Conservation (phyloP, 352 stramenopile species). For the Phytophthora tentaculata region DNA sequence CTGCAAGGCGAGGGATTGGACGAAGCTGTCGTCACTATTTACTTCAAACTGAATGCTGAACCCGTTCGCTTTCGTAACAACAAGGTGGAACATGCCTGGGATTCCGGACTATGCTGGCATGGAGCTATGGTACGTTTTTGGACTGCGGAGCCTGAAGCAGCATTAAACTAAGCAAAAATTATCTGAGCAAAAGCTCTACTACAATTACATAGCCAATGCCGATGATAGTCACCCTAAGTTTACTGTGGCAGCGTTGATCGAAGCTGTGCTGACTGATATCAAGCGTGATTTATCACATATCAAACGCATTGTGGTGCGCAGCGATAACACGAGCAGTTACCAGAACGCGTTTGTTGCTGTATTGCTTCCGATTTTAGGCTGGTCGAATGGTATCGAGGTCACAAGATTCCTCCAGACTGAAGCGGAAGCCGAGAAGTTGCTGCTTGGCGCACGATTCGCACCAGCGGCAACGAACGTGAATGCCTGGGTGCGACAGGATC, state of each 20-base stretch:
- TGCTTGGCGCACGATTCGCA: conserved; percentile 37
- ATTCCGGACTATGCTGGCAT: conserved; percentile 10
- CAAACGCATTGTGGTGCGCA: conserved; percentile 23
- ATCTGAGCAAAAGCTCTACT: not conserved
- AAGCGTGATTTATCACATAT: conserved; percentile 27
- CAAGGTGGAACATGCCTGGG: not conserved
- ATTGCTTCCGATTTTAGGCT: conserved; percentile 11
- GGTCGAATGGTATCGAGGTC: not conserved
- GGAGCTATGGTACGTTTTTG: conserved; percentile 1
- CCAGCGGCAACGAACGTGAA: conserved; percentile 13
- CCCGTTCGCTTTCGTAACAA: conserved; percentile 9
- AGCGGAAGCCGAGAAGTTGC: conserved; percentile 24
- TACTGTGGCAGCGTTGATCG: conserved; percentile 24
- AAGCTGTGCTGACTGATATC: conserved; percentile 32
- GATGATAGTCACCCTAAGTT: conserved; percentile 6
- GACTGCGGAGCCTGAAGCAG: no score
- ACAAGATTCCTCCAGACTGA: not conserved
- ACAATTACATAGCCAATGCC: not conserved
- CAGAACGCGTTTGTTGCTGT: conserved; percentile 30
- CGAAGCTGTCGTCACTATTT: conserved; percentile 10
- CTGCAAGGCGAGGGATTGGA: not conserved
- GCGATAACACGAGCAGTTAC: conserved; percentile 38
- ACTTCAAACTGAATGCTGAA: conserved; percentile 17
- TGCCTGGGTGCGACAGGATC: conserved; percentile 17
- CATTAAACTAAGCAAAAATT: no score